These are phyloP conservation scores for Yamadazyma aaseri DNA, from an alignment of 1,139 yeast genomes.

Conservation along the genomic window DNA sequence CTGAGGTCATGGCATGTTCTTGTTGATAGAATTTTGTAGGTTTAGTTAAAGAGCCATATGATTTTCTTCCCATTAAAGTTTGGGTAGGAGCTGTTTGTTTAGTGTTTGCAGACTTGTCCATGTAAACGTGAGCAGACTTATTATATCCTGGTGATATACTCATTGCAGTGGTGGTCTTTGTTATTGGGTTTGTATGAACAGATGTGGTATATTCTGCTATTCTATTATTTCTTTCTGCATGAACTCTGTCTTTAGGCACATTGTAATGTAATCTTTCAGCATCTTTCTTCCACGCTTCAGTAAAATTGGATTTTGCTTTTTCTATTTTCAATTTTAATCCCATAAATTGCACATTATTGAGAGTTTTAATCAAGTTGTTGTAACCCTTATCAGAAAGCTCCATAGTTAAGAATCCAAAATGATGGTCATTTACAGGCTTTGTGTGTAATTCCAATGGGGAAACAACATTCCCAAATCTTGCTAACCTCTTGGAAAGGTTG, in stretches of 20 bases:
- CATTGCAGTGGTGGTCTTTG: constrained; percentile 18
- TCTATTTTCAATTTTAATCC: constrained; percentile 64
- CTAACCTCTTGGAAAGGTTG: constrained; percentile 46
- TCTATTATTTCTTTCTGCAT: constrained; percentile 38
- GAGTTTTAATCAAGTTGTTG: constrained; percentile 49
- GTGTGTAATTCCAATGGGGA: constrained; percentile 47
- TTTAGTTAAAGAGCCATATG: constrained; percentile 32
- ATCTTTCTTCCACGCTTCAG: constrained; percentile 46
- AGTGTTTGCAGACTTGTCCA: constrained; percentile 34
- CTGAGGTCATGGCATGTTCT: constrained; percentile 19
- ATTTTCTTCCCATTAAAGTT: constrained; percentile 30
- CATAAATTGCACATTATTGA: constrained; percentile 72
- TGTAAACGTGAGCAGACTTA: constrained; percentile 35
- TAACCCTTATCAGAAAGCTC: constrained; percentile 44
- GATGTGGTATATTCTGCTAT: constrained; percentile 39
- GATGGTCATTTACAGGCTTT: constrained; percentile 48
- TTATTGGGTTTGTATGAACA: constrained; percentile 25
- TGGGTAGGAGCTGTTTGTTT: constrained; percentile 35
- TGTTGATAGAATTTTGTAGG: constrained; percentile 16
- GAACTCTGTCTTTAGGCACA: constrained; percentile 20
- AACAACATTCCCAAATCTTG: constrained; percentile 48
- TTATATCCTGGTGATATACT: constrained; percentile 26
- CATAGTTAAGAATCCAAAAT: constrained; percentile 69
- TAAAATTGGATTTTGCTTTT: constrained; percentile 36
- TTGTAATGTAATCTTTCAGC: constrained; percentile 29